Evolutionary conservation across 75 land plant species (phyloP).

Genomic region (Larix kaempferi): DNA sequence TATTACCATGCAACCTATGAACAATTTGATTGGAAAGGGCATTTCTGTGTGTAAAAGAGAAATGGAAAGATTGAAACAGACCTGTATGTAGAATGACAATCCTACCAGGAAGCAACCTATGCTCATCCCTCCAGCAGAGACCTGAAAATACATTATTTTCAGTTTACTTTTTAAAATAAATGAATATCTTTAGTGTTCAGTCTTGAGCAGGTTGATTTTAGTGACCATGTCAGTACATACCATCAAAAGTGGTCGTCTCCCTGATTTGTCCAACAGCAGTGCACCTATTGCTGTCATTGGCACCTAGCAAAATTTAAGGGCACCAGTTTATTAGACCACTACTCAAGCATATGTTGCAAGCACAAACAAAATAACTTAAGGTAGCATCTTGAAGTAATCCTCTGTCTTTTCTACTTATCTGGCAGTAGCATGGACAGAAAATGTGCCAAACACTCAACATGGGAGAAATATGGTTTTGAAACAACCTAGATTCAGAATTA

Average conservation of each 20-base stretch:
- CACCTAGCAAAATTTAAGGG: slow-evolving; percentile 21
- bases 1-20: too few relatives aligned
- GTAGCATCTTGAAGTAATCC: too few relatives aligned
- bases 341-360: background rate
- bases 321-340: background rate
- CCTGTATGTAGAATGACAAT: slow-evolving; percentile 36
- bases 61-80: slow-evolving; percentile 3
- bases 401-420: background rate
- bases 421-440: too few relatives aligned
- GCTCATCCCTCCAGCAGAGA: slow-evolving; percentile 39
- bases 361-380: background rate
- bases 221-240: slow-evolving; percentile 16
- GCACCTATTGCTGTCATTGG: slow-evolving; percentile 40
- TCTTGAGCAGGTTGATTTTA: background rate
- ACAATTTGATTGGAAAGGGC: too few relatives aligned
- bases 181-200: background rate
- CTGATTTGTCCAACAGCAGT: slow-evolving; percentile 40
- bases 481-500: background rate
- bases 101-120: slow-evolving; percentile 41
- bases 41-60: too few relatives aligned
- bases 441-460: background rate
- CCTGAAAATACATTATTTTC: slow-evolving; percentile 15
- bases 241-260: slow-evolving; percentile 46
- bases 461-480: background rate
- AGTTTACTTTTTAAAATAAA: background rate